Conservation (phyloP, 768 basidiomycete genomes). For the Hypholoma fasciculare region DNA sequence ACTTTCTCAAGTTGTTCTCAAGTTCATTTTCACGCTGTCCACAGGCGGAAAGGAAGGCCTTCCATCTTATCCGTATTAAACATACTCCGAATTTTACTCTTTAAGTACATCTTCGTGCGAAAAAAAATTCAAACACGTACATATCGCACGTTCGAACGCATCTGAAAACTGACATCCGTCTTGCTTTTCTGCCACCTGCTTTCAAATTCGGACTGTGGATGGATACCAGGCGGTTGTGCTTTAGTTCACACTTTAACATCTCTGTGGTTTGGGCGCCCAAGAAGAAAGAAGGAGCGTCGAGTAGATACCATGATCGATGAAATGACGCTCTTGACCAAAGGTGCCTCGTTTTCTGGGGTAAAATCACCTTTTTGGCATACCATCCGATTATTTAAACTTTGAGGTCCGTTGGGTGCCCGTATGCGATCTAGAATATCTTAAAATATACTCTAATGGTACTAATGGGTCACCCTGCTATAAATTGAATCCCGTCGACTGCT, state of each 20-base stretch:
- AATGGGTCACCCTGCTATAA: background rate
- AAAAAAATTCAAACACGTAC: background rate
- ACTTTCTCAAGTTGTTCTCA: too few relatives aligned
- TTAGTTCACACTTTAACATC: too few relatives aligned
- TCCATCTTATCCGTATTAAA: slow-evolving; percentile 1
- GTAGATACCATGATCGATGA: background rate
- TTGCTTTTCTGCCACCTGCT: background rate
- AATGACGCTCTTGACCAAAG: background rate
- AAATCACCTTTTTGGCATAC: background rate
- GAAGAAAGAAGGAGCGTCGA: background rate
- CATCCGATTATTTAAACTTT: background rate
- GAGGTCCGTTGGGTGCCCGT: background rate
- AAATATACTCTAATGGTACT: background rate
- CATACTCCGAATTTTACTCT: background rate
- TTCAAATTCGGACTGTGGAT: background rate
- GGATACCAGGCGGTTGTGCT: too few relatives aligned
- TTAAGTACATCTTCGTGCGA: background rate
- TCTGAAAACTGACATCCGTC: background rate
- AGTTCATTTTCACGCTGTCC: too few relatives aligned
- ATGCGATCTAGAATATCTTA: background rate
- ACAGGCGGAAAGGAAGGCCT: background rate
- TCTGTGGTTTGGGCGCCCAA: background rate
- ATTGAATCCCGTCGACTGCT: too few relatives aligned
- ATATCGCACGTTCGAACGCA: background rate
- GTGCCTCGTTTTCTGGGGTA: background rate